These are phyloP conservation scores for Diaporthe caulivora DNA, from an alignment of 2,329 filamentous ascomycete genomes.

Conservation along the genomic window DNA sequence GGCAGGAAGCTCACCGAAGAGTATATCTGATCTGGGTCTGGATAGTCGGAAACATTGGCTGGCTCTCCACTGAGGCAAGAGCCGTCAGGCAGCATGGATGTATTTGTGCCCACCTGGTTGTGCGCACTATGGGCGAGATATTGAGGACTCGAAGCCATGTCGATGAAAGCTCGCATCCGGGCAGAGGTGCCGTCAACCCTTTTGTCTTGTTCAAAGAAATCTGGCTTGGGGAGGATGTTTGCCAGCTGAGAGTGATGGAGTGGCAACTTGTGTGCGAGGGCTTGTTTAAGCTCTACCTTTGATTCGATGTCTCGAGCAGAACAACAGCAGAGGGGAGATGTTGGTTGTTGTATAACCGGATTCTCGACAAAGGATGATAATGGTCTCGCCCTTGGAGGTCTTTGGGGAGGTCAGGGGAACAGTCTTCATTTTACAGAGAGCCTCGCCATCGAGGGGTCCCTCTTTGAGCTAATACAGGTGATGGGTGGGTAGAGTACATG, in stretches of 20 bases:
- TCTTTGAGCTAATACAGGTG: slow-evolving; percentile 31
- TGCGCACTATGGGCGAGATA: slow-evolving; percentile 45
- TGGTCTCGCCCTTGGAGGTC: slow-evolving; percentile 29
- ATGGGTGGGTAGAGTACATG: slow-evolving; percentile 22
- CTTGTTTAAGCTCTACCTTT: slow-evolving; percentile 11
- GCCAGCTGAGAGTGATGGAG: slow-evolving; percentile 18
- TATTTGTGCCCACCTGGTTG: slow-evolving; percentile 41
- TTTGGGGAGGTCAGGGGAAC: slow-evolving; percentile 33
- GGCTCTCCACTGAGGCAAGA: slow-evolving; percentile 38
- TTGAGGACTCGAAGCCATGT: slow-evolving; percentile 45
- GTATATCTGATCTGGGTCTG: slow-evolving; percentile 40
- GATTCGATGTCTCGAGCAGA: slow-evolving; percentile 27
- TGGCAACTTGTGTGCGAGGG: background rate
- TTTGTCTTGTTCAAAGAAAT: slow-evolving; percentile 35
- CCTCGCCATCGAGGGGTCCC: slow-evolving; percentile 33
- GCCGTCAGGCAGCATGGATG: slow-evolving; percentile 29
- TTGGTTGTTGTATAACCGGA: slow-evolving; percentile 33
- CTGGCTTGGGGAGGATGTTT: slow-evolving; percentile 22
- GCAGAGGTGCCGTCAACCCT: slow-evolving; percentile 39
- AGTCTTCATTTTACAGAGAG: slow-evolving; percentile 32
- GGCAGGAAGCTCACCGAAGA: slow-evolving; percentile 38
- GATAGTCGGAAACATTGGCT: slow-evolving; percentile 36
- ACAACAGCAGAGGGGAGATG: slow-evolving; percentile 5
- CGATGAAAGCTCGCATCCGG: slow-evolving; percentile 45
- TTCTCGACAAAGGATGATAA: slow-evolving; percentile 31